phyloP scores from a whole-genome alignment of 805 yeast species.

The Kockiozyma suomiensis region DNA sequence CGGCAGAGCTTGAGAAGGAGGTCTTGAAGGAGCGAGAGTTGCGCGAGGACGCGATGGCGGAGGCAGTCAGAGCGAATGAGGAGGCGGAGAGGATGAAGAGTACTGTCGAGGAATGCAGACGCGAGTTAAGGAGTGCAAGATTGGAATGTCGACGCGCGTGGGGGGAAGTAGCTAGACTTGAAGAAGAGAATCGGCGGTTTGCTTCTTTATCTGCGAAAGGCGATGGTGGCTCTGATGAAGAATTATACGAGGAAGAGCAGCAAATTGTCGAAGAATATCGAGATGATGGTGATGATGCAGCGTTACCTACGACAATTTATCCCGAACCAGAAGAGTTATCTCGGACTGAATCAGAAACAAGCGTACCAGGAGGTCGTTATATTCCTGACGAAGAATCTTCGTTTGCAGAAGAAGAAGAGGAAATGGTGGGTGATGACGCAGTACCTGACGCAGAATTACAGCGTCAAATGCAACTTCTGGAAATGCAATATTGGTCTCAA shows the following conservation, averaged over 20 bases:
- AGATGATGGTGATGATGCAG: neutral
- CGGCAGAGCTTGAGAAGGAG: constrained; percentile 23
- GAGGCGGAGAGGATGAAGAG: constrained; percentile 6
- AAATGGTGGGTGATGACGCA: neutral
- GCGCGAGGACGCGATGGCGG: constrained; percentile 5
- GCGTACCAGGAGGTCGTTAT: constrained; percentile 14
- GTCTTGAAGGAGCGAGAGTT: constrained; percentile 10
- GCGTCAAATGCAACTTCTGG: constrained; percentile 14
- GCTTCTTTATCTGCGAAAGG: neutral
- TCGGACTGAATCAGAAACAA: neutral
- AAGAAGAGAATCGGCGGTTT: constrained; percentile 13
- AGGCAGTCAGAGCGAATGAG: constrained; percentile 3
- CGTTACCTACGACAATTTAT: neutral
- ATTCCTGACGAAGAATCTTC: constrained; percentile 4
- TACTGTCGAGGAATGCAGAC: constrained; percentile 22
- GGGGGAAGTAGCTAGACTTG: constrained; percentile 28
- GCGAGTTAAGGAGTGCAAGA: constrained; percentile 25
- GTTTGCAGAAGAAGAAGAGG: neutral
- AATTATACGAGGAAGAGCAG: too few relatives aligned
- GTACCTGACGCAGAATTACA: constrained; percentile 10
- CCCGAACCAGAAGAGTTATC: constrained; percentile 2
- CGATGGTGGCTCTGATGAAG: too few relatives aligned
- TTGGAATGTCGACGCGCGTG: constrained; percentile 32
- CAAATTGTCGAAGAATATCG: neutral
- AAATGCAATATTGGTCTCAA: constrained; percentile 27